Conservation (phyloP, 768 basidiomycete genomes). For the Aureoboletus auriporus region DNA sequence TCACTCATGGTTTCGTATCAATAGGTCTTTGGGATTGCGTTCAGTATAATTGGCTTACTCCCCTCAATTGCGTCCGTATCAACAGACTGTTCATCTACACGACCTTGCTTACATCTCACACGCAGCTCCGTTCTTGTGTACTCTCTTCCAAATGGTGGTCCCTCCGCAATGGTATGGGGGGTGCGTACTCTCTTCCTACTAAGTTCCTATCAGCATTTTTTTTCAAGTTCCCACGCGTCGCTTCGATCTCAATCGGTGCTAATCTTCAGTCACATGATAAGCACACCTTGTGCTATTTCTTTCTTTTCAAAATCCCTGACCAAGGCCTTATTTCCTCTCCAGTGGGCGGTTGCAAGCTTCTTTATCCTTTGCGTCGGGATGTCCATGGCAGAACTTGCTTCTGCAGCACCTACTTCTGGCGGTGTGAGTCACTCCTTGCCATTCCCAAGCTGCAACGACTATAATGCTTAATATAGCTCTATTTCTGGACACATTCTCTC, state of each 20-base stretch:
- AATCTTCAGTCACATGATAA: conserved; percentile 3
- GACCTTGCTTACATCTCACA: not conserved
- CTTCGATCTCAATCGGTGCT: not conserved
- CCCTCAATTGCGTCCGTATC: conserved; percentile 56
- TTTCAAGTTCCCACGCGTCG: not conserved
- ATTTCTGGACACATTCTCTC: conserved; percentile 65
- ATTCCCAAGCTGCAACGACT: not conserved
- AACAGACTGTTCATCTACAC: no score
- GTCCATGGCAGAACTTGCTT: conserved; percentile 40
- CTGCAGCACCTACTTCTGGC: conserved; percentile 41
- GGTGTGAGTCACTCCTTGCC: conserved; percentile 25
- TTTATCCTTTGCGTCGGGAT: conserved; percentile 39
- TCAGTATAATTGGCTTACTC: conserved; percentile 67
- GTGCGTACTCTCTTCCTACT: no score
- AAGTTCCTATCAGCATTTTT: not conserved
- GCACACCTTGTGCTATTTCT: conserved; percentile 3
- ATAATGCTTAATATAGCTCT: conserved; percentile 35
- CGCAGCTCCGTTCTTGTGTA: conserved; percentile 41
- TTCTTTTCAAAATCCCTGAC: not conserved
- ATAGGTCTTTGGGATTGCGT: conserved; percentile 68
- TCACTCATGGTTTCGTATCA: conserved; percentile 3
- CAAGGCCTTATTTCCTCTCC: not conserved
- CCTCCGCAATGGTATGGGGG: conserved; percentile 45
- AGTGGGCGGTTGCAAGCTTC: conserved; percentile 37
- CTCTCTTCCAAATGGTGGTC: conserved; percentile 50